Evolutionary conservation across 2,329 filamentous ascomycete genomes (phyloP), one percentile per base, ranked within the genome.

Genomic region (Aspergillus terreus): DNA sequence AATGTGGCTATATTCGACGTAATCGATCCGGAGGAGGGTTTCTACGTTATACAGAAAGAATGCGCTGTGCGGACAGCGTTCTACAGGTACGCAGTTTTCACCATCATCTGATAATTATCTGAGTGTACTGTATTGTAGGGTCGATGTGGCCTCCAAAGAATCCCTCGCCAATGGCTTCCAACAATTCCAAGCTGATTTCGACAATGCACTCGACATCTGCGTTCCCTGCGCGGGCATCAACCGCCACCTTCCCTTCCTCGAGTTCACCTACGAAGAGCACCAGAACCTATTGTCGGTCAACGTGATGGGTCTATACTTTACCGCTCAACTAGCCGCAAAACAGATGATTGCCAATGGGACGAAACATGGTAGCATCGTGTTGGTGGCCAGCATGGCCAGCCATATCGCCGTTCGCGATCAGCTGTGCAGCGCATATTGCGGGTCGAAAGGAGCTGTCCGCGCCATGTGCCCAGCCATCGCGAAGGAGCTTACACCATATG

Each of bases 341-440:
- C 72, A 75, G 25, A 81, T 82, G 74, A 77, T 81, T 30, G 67
- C 70, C 1, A 81, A 76, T 55, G 72, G 72, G 2, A 80, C 78
- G 0, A 74, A 72, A 49, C 71, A 72, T 47, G 78, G 79, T 0
- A 79, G 78, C 51, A 81, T 82, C 47, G 70, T 82, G 10, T 63
- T 82, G 3, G 76, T 82, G 0, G 78, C 78, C 0, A 79, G 77
- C 48, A 81, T 82, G 58, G 78, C 78, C 0, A 76, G 75, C 25
- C 69, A 78, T 49, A 77, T 80, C 56, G 78, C 78, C 0, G 75
- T 80, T 15, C 70, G 75, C 7, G 75, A 73, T 12, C 77, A 81
- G 59, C 62, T 71, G 32, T 76, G 72, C 44, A 76, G 72, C 38
- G 74, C 73, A 4, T 79, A 79, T 48, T 77, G 75, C 57, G 75